Evolutionary conservation across 2,329 filamentous ascomycete species (phyloP), one percentile per base, ranked within the genome.

Genomic region (Diaporthe longicolla): DNA sequence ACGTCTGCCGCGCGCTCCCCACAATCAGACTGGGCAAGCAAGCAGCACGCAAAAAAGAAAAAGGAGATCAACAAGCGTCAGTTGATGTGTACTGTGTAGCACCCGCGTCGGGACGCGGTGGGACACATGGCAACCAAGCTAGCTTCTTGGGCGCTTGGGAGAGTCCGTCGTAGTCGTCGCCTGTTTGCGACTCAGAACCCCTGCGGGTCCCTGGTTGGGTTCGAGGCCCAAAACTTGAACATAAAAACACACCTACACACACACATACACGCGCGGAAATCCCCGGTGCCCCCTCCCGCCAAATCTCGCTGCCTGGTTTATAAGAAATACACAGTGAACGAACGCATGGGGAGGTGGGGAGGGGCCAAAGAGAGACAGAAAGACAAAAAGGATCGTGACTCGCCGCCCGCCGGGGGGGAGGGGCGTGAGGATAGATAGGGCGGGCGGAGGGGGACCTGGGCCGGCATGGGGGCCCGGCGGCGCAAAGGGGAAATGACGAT

Each of bases 401-500:
- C 63, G 63, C 63, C 45, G 45, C 52, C 29, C 24, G 43, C 26
- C 63, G 15, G 43, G 63, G 9, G 17, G 32, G 32, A 48, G 48
- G 40, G 40, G 40, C 40, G 63, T 68, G 63, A 68, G 45, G 63
- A 54, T 68, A 68, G 63, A 40, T 35, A 40, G 45, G 29, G 63
- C 59, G 26, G 63, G 32, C 3, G n/a, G 48, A 32, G 32, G 32
- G 9, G 17, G 43, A 40, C 10, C 15, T 8, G 15, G 15, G 24
- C 17, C 13, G 11, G 48, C 48, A n/a, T n/a, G 48, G 48, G 48
- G 48, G 48, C 40, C 48, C 48, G 10, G 48, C 48, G n/a, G 48
- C 48, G 37, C 48, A 52, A 19, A 52, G 24, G 24, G 32, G 63
- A 68, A 68, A 68, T 68, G 63, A 68, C 48, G 63, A 68, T 68